A percentile compares a stretch with the other conserved stretches of the same genome.
phyloP scores from a whole-genome alignment of 306 rosid genomes.

The Cicer bijugum region DNA sequence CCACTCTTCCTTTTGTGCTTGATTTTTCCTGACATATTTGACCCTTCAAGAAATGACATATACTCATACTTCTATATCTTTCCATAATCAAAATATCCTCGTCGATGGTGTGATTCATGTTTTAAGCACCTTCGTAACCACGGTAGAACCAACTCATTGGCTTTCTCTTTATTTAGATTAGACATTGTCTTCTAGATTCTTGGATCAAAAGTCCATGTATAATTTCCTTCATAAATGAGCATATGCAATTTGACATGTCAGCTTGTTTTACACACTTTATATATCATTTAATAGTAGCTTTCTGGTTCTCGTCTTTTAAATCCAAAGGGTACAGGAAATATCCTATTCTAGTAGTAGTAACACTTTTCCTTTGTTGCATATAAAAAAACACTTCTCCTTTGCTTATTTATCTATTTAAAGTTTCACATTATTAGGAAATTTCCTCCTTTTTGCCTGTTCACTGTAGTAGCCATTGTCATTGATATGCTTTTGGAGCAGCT shows the following conservation, averaged over 20 bases:
- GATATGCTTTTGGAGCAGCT: conserved; percentile 70
- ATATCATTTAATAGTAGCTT: not conserved
- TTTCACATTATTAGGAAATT: conserved; percentile 36
- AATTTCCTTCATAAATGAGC: conserved; percentile 26
- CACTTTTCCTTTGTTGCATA: not conserved
- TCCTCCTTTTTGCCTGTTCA: conserved; percentile 31
- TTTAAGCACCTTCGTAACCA: conserved; percentile 2
- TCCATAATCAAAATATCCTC: conserved; percentile 2
- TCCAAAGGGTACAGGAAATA: conserved; percentile 13
- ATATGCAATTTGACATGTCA: not conserved
- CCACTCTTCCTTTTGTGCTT: conserved; percentile 7
- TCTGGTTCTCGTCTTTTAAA: conserved; percentile 15
- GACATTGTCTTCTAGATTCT: conserved; percentile 27
- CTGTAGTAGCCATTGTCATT: conserved; percentile 49
- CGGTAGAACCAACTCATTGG: not conserved
- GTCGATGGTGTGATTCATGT: not conserved
- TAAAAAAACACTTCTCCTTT: not conserved
- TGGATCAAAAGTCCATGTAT: conserved; percentile 19
- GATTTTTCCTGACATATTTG: conserved; percentile 16
- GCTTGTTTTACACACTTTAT: conserved; percentile 3
- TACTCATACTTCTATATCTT: conserved; percentile 18
- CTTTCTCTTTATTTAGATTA: not conserved
- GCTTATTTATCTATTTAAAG: conserved; percentile 29
- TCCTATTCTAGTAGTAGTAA: conserved; percentile 2
- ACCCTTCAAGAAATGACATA: conserved; percentile 2